These are phyloP conservation scores for Trichoderma sp. DNA, from an alignment of 2,329 filamentous ascomycete species.

Conservation along the genomic window DNA sequence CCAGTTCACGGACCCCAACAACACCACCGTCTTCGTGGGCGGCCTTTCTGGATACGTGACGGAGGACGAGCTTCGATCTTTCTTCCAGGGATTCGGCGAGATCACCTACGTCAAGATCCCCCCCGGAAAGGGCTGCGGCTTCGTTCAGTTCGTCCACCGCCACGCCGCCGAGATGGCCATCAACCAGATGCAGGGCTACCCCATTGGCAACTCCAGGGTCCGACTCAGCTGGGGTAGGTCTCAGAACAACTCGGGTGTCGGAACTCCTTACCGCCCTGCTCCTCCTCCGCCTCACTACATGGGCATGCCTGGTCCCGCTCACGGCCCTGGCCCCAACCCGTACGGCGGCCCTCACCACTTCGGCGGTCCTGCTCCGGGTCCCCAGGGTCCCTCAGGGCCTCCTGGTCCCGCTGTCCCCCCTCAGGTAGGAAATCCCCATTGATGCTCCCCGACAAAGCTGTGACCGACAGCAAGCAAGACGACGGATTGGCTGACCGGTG, in stretches of 20 bases:
- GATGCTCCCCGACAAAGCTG: too few relatives aligned
- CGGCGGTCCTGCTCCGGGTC: slow-evolving; percentile 43
- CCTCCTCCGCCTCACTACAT: slow-evolving; percentile 65
- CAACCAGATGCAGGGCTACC: slow-evolving; percentile 99
- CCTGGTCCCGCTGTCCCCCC: slow-evolving; percentile 44
- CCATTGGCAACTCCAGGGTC: slow-evolving; percentile 97
- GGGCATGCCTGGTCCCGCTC: slow-evolving; percentile 50
- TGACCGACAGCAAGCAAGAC: neutral
- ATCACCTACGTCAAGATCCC: slow-evolving; percentile 99
- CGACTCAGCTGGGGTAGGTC: slow-evolving; percentile 96
- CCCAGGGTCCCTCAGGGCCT: slow-evolving; percentile 44
- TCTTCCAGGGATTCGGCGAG: slow-evolving; percentile 99
- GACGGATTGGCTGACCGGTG: slow-evolving; percentile 14
- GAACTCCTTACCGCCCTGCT: slow-evolving; percentile 94
- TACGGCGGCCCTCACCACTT: slow-evolving; percentile 45
- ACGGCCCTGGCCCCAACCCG: slow-evolving; percentile 46
- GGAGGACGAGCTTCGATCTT: slow-evolving; percentile 98
- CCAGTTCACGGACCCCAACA: slow-evolving; percentile 99
- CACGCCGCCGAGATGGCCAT: slow-evolving; percentile 99
- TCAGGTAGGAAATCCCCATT: slow-evolving; percentile 40
- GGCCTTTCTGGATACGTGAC: slow-evolving; percentile 97
- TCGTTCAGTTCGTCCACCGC: slow-evolving; percentile 98
- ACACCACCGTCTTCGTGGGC: slow-evolving; percentile 98
- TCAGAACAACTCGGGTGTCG: slow-evolving; percentile 98
- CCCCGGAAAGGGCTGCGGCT: slow-evolving; percentile 97